Evolutionary conservation across 2,329 filamentous ascomycete genomes (phyloP), one percentile per base, ranked within the genome.

Genomic region (Sclerotinia spermophila): DNA sequence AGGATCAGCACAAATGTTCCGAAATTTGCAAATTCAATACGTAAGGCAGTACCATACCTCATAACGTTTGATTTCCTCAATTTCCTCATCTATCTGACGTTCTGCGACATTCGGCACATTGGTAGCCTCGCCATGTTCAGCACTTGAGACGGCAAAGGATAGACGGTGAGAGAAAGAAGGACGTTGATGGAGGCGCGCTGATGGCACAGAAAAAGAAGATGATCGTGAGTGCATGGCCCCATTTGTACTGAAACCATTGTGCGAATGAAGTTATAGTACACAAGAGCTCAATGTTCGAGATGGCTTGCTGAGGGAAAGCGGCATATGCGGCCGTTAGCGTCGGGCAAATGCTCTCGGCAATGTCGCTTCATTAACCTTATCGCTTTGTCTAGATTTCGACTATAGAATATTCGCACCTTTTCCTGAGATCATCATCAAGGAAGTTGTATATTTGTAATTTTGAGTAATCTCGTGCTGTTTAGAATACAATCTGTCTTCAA

Each of bases 61-160:
- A 82, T 99, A 99, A 83, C 95, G 88, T 83, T 97, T 97, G 80
- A 99, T 98, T 84, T 97, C 92, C 38, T 92, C 94, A 79, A 99
- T 97, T 83, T 99, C 96, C 79, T 98, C 94, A 72, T 94, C 92
- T 75, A 97, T 93, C 73, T 90, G 88, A 72, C 90, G 87, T 77
- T 92, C 88, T 69, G 85, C 88, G 40, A 84, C 81, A 45, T 80
- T 84, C 17, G 84, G 82, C 64, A 84, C 82, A 72, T 82, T 82
- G 27, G 82, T 82, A 72, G 84, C 82, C 72, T 90, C 86, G 72
- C 88, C 89, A 73, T 85, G 85, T 80, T 93, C 90, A 33, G 84
- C 85, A 72, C 82, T 86, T 69, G 89, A 91, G 70, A 92, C 84
- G 48, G 88, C 87, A 72, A 90, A 90, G 59, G 90, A 89, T 65